Evolutionary conservation across 345 rosid genomes (phyloP).

Genomic region (Fremontodendron californicum): DNA sequence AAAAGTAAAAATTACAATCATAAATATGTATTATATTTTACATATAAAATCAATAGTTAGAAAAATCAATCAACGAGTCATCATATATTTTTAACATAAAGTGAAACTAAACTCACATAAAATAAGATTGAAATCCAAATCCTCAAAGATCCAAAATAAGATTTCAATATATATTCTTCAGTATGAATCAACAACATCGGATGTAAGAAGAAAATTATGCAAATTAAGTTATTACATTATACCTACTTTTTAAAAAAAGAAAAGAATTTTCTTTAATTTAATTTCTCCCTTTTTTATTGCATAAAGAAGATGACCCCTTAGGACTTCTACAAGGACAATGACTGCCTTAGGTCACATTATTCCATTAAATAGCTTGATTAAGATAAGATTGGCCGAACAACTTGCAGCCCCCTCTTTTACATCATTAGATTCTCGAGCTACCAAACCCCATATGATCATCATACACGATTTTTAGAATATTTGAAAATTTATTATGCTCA

Average conservation of each 20-base stretch:
- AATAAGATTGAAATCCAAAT: no score
- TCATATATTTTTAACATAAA: no score
- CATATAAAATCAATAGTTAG: no score
- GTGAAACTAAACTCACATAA: no score
- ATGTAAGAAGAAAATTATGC: background rate
- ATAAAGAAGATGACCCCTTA: background rate
- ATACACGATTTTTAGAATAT: background rate
- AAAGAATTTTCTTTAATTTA: background rate
- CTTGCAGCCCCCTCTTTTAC: slow-evolving; percentile 9
- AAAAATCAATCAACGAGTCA: background rate
- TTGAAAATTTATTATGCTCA: background rate
- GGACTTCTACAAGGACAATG: background rate
- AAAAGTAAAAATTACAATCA: background rate
- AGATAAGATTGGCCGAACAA: slow-evolving; percentile 11
- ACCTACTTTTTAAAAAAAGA: background rate
- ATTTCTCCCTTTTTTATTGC: background rate
- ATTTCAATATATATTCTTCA: no score
- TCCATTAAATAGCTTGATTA: background rate
- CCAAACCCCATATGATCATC: background rate
- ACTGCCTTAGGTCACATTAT: background rate
- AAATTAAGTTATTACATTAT: background rate
- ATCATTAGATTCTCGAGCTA: slow-evolving; percentile 29
- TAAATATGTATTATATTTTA: no score
- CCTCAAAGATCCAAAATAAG: no score
- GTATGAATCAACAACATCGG: background rate